Percentiles rank a stretch among this genome's conserved stretches.
phyloP scores from a whole-genome alignment of 176 grass and related monocot genomes.

The Puya raimondii region DNA sequence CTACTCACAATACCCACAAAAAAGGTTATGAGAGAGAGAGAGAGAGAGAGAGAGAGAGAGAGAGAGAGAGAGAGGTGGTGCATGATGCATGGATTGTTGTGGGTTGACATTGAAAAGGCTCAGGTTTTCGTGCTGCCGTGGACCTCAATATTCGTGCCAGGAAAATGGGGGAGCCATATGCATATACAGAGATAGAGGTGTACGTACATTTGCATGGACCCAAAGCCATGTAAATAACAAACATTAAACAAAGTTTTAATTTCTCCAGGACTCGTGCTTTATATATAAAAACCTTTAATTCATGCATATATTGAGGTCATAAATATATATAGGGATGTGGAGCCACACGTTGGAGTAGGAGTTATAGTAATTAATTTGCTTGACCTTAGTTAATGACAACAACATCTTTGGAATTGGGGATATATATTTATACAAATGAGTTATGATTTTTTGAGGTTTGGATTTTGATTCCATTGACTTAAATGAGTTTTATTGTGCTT shows the following conservation, averaged over 20 bases:
- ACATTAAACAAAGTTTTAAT: neutral
- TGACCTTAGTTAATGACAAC: neutral
- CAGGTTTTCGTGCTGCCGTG: neutral
- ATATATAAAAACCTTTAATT: neutral
- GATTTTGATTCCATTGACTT: no score
- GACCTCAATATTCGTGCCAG: slow-evolving; percentile 9
- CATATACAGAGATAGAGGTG: neutral
- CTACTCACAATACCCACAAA: neutral
- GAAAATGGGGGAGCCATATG: neutral
- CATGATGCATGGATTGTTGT: neutral
- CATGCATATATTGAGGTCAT: neutral
- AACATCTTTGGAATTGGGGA: neutral
- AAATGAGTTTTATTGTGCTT: no score
- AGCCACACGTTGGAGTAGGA: slow-evolving; percentile 4
- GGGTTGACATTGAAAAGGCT: slow-evolving; percentile 8
- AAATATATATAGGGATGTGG: neutral
- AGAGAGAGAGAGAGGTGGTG: neutral
- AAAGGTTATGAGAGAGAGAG: neutral
- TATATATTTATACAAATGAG: no score
- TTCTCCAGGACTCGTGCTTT: neutral
- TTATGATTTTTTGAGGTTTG: no score
- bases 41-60: neutral
- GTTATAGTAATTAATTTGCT: neutral
- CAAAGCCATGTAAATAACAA: neutral
- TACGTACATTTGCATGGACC: no score